Percentiles rank a stretch among this genome's conserved stretches.
Evolutionary conservation across 352 stramenopile species (phyloP).

Genomic region (Phytophthora crassamura): DNA sequence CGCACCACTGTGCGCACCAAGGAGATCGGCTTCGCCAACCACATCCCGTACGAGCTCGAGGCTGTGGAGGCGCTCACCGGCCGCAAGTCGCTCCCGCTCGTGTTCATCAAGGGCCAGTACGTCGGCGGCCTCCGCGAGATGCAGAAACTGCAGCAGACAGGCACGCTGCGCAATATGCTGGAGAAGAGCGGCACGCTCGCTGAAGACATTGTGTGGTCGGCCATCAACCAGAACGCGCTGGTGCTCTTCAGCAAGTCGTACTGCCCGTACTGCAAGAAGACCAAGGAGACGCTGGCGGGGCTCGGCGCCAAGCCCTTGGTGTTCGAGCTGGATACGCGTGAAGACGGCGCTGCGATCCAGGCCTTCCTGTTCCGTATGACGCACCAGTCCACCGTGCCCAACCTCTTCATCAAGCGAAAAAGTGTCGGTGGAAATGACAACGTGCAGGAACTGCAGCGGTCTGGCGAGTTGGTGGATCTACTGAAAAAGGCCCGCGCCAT

Average conservation of each 20-base stretch:
- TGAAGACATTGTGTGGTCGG: slow-evolving; percentile 75
- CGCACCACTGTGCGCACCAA: slow-evolving; percentile 61
- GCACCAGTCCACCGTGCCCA: slow-evolving; percentile 96
- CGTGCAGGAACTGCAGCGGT: slow-evolving; percentile 84
- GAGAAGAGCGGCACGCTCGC: slow-evolving; percentile 72
- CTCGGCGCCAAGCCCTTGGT: slow-evolving; percentile 71
- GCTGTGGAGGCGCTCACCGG: slow-evolving; percentile 91
- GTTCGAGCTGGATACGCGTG: slow-evolving; percentile 83
- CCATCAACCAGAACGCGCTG: slow-evolving; percentile 71
- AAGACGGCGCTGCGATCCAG: slow-evolving; percentile 93
- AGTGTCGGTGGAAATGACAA: slow-evolving; percentile 96
- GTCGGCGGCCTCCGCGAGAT: slow-evolving; percentile 95
- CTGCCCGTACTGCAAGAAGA: slow-evolving; percentile 89
- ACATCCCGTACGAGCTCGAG: slow-evolving; percentile 74
- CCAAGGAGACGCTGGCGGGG: slow-evolving; percentile 68
- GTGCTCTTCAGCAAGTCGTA: slow-evolving; percentile 91
- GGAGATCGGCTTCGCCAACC: slow-evolving; percentile 61
- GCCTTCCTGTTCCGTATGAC: slow-evolving; percentile 92
- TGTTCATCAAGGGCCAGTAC: slow-evolving; percentile 96
- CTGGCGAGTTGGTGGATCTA: slow-evolving; percentile 91
- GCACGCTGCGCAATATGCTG: slow-evolving; percentile 90
- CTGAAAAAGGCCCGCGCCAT: slow-evolving; percentile 79
- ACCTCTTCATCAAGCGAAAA: slow-evolving; percentile 97
- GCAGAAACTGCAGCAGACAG: slow-evolving; percentile 82
- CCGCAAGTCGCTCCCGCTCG: slow-evolving; percentile 93